Evolutionary conservation across 2,329 filamentous ascomycete species (phyloP).

Genomic region (Apiospora marii): DNA sequence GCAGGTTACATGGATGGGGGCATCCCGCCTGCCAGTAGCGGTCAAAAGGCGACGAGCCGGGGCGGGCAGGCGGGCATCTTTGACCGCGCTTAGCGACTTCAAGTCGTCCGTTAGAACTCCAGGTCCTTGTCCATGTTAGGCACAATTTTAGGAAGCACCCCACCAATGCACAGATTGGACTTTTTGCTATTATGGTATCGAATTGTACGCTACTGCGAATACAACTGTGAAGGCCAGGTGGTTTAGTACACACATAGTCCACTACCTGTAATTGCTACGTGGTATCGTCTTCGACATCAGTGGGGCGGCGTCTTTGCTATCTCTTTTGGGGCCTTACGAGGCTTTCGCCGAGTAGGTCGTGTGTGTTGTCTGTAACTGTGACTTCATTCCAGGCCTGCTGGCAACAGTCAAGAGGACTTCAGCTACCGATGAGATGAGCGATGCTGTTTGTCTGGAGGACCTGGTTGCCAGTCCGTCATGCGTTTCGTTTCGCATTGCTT

Average conservation of each 20-base stretch:
- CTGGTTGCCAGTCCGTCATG: background rate
- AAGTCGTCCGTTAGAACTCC: background rate
- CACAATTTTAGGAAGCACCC: conserved; percentile 11
- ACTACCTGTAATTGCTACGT: conserved; percentile 20
- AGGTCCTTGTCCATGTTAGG: background rate
- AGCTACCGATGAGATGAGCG: background rate
- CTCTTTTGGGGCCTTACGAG: conserved; percentile 4
- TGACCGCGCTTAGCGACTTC: conserved; percentile 15
- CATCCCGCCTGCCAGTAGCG: background rate
- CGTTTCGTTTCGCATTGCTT: conserved; percentile 16
- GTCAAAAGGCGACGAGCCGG: background rate
- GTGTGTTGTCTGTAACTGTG: background rate
- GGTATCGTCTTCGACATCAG: conserved; percentile 6
- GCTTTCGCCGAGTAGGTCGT: background rate
- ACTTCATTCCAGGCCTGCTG: background rate
- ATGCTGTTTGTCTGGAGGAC: background rate
- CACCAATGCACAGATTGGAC: conserved; percentile 10
- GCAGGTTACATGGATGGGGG: background rate
- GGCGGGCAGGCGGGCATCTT: background rate
- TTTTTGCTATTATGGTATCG: background rate
- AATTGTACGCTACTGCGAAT: conserved; percentile 16
- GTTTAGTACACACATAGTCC: background rate
- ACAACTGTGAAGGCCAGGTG: conserved; percentile 7
- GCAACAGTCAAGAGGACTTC: background rate
- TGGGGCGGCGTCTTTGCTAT: background rate